Evolutionary conservation across 225 moss, liverwort and hornwort species (phyloP), one percentile per base, ranked within the genome.

Genomic region (Pseudisothecium myosuroides): DNA sequence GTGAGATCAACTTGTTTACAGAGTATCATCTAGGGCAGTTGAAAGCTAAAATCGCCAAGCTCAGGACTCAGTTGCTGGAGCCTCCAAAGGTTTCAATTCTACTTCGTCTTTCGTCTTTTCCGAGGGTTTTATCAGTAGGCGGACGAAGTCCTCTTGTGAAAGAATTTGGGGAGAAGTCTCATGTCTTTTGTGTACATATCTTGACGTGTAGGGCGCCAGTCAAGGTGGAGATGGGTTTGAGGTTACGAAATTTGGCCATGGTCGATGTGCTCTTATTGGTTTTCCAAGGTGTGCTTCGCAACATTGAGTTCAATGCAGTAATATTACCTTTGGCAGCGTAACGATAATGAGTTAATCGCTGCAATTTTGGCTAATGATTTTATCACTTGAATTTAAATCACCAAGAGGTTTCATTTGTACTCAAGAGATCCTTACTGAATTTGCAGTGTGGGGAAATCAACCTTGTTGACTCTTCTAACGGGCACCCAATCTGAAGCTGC

Each of bases 401-500:
- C 18, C 55, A 76, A 43, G 52, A 55, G 45, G n/a, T 64, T 89
- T 85, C 82, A 85, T 43, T 82, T 62, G 50, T 83, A 82, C 85
- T 91, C 28, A 79, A 78, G 87, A 78, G 82, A 43, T 87, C 19
- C 41, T 52, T 78, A 49, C 54, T 90, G 80, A 63, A 90, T 87
- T 84, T 92, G 92, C 94, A 98, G 98, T 94, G 98, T 99, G 80
- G 98, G 98, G 86, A 99, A 99, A 89, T 99, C 98, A 83, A 99
- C 98, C 76, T 86, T 99, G 83, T 89, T 99, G 90, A 99, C 98
- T 64, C 89, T 99, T 87, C 94, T 99, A 66, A 99, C 99, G 83
- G 99, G 99, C 85, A 99, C 99, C 39, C 97, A 99, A 89, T 99
- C 99, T 85, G 99, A 99, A 93, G 97, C 99, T 93, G 99, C 99